Evolutionary conservation across 768 basidiomycete species (phyloP), one percentile per base, ranked within the genome.

Genomic region (Mrakia gelida): DNA sequence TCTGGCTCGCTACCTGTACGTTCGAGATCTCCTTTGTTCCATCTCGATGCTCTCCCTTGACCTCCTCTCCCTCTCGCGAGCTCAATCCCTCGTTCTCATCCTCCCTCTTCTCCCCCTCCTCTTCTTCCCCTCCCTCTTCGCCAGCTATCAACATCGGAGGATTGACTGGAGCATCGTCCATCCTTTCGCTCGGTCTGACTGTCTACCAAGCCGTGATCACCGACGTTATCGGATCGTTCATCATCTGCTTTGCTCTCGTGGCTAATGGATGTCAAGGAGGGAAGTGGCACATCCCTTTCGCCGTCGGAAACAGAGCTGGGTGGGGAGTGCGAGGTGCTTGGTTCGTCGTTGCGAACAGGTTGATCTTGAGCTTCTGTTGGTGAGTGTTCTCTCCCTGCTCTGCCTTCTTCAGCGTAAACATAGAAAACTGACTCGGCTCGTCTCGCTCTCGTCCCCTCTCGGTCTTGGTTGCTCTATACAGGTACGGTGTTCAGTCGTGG

Each of bases 231-330:
- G 74, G n/a, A 5, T n/a, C 45, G 38, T 26, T 71, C 52, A 76
- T 73, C 76, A 73, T 73, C 49, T 43, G 49, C 56, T n/a, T 38
- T 1, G 74, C 68, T 26, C n/a, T 79, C 11, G 73, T 79, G 32
- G 78, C 78, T 6, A 79, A 79, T 68, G 78, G 78, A 9, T 65
- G 68, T 26, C 74, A 75, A 32, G 78, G 82, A 30, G 82, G 81
- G 9, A 76, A 79, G 43, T 83, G 80, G 80, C 82, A 82, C 74
- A 81, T 83, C 59, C 81, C 82, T 0, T 83, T 83, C 75, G 81
- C 82, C n/a, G 80, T 83, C 59, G 81, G 81, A 76, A 83, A 83
- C 61, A 74, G 82, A 15, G 73, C 78, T 18, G 41, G 49, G 13
- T 79, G 78, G 78, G 78, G 78, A 26, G 32, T 79, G 0, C 67